phyloP scores from a whole-genome alignment of 106 monocot genomes.

The Dendrobium officinale region DNA sequence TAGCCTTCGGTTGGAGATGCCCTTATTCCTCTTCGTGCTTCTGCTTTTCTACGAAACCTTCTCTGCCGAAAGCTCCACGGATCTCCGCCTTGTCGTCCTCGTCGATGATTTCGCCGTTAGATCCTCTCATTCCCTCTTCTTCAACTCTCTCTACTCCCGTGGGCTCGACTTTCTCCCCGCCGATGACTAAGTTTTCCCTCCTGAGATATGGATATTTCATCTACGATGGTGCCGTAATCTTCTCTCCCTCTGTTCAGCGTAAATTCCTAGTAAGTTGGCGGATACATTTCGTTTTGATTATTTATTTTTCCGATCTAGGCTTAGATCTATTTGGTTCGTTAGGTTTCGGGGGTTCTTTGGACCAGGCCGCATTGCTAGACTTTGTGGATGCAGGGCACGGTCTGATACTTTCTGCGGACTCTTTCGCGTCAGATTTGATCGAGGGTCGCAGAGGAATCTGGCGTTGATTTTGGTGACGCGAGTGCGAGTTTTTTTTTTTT shows the following conservation, averaged over 20 bases:
- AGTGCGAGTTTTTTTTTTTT: neutral
- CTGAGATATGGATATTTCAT: slow-evolving; percentile 69
- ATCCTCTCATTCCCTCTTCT: slow-evolving; percentile 85
- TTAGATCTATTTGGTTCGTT: neutral
- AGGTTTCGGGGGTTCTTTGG: slow-evolving; percentile 87
- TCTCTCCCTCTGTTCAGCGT: slow-evolving; percentile 70
- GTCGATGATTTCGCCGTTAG: slow-evolving; percentile 86
- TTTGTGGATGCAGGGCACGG: slow-evolving; percentile 86
- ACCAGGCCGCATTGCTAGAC: slow-evolving; percentile 59
- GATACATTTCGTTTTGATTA: neutral
- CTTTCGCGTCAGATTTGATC: slow-evolving; percentile 64
- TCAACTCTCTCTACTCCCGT: slow-evolving; percentile 57
- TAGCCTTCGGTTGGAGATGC: no score
- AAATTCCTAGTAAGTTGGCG: slow-evolving; percentile 1
- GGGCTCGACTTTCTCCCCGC: slow-evolving; percentile 79
- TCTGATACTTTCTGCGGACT: slow-evolving; percentile 70
- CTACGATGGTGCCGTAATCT: slow-evolving; percentile 74
- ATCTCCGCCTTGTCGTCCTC: slow-evolving; percentile 70
- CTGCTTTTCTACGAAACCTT: slow-evolving; percentile 15
- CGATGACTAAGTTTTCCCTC: slow-evolving; percentile 61
- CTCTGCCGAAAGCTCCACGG: slow-evolving; percentile 39
- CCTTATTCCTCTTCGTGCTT: slow-evolving; percentile 14
- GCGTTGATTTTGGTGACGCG: slow-evolving; percentile 89
- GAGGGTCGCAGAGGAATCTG: slow-evolving; percentile 80
- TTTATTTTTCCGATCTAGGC: neutral